These are phyloP conservation scores for Sesbania bispinosa DNA, from an alignment of 306 rosid genomes.

Conservation along the genomic window DNA sequence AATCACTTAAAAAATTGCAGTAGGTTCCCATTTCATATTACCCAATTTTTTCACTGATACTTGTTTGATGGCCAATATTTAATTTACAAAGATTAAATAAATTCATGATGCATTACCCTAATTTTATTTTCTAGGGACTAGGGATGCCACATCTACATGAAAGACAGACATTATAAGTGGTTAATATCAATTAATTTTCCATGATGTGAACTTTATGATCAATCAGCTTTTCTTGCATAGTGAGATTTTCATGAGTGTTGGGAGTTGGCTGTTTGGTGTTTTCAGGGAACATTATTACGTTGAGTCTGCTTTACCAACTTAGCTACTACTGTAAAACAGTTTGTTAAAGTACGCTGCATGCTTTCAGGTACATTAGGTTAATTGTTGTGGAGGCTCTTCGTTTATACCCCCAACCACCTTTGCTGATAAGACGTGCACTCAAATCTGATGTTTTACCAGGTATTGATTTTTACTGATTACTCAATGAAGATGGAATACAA, in stretches of 20 bases:
- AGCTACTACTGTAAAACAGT: constrained; percentile 1
- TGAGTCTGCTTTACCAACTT: neutral
- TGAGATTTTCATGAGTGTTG: constrained; percentile 10
- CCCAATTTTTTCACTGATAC: constrained; percentile 10
- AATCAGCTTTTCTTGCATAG: constrained; percentile 7
- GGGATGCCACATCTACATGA: neutral
- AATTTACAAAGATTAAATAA: neutral
- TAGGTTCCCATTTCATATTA: constrained; percentile 38
- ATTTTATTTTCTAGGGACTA: neutral
- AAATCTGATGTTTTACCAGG: constrained; percentile 85
- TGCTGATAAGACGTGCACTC: constrained; percentile 80
- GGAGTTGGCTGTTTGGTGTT: constrained; percentile 18
- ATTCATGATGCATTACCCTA: constrained; percentile 2
- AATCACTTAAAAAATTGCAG: constrained; percentile 67
- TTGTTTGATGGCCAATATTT: constrained; percentile 15
- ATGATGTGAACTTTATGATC: constrained; percentile 8
- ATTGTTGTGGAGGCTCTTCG: constrained; percentile 82
- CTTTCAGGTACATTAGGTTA: constrained; percentile 77
- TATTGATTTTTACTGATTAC: constrained; percentile 27
- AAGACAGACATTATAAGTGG: neutral
- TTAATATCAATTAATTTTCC: constrained; percentile 11
- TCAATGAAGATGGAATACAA: neutral
- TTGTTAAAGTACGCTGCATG: neutral
- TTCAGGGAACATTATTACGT: neutral
- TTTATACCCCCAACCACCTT: constrained; percentile 89